Evolutionary conservation across 352 stramenopile genomes (phyloP).

Genomic region (Pilasporangium apinafurcum): DNA sequence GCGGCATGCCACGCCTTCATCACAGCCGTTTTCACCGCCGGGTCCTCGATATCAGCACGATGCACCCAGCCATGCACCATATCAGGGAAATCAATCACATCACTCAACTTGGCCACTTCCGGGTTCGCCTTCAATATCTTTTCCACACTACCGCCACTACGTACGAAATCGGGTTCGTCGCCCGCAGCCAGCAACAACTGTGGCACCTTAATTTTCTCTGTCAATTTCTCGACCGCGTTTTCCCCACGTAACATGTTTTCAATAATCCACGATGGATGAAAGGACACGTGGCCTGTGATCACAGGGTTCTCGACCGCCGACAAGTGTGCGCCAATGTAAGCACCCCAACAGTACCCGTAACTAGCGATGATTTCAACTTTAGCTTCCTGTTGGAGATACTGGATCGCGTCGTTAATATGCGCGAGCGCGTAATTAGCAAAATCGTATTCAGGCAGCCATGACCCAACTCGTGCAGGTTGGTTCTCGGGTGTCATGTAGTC

Average conservation of each 20-base stretch:
- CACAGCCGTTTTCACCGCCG: conserved; percentile 20
- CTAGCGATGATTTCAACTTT: conserved; percentile 13
- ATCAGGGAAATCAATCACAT: conserved; percentile 28
- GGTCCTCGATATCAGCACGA: conserved; percentile 36
- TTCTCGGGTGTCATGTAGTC: conserved; percentile 15
- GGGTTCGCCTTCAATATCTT: conserved; percentile 16
- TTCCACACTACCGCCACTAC: conserved; percentile 15
- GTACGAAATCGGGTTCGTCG: conserved; percentile 23
- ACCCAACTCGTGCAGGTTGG: neutral
- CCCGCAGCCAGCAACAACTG: conserved; percentile 24
- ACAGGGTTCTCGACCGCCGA: conserved; percentile 1
- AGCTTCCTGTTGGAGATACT: conserved; percentile 15
- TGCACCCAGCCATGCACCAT: conserved; percentile 52
- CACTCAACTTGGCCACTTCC: conserved; percentile 7
- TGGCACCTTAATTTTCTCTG: conserved; percentile 16
- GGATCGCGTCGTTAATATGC: conserved; percentile 8
- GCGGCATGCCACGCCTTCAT: conserved; percentile 42
- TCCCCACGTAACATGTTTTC: conserved; percentile 18
- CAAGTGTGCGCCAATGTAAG: conserved; percentile 14
- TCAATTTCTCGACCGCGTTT: conserved; percentile 16
- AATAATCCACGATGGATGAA: conserved; percentile 26
- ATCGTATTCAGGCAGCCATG: conserved; percentile 13
- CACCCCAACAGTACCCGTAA: conserved; percentile 34
- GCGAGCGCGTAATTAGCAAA: conserved; percentile 5
- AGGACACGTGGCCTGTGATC: conserved; percentile 22